phyloP scores from a whole-genome alignment of 2,329 filamentous ascomycete genomes.

The Trichoderma citrinoviride region DNA sequence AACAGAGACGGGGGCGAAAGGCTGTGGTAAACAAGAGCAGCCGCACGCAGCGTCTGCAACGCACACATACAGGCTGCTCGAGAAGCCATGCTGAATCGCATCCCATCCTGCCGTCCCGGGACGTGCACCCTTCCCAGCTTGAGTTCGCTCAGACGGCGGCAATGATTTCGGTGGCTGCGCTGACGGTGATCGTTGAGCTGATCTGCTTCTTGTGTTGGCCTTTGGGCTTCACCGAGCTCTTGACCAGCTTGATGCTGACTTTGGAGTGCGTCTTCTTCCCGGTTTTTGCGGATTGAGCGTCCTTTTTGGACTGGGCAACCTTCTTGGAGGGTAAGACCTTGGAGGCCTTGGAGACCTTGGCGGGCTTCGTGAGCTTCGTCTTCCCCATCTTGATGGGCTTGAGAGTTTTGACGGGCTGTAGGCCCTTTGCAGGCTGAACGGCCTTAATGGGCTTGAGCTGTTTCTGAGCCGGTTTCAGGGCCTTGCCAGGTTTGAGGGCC shows the following conservation, averaged over 20 bases:
- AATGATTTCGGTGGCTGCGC: not conserved
- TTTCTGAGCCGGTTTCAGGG: not conserved
- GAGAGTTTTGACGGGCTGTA: not conserved
- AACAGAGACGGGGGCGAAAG: not conserved
- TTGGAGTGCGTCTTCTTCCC: not conserved
- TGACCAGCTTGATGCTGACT: conserved; percentile 1
- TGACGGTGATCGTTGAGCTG: conserved; percentile 6
- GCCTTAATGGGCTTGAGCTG: not conserved
- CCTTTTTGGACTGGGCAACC: not conserved
- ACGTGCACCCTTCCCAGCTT: not conserved
- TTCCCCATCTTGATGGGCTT: not conserved
- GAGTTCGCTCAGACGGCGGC: not conserved
- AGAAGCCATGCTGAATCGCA: conserved; percentile 4
- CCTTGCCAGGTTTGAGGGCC: not conserved
- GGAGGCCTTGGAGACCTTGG: not conserved
- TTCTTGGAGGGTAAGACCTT: not conserved
- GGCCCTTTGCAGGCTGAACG: not conserved
- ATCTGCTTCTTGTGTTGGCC: not conserved
- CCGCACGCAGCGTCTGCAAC: not conserved
- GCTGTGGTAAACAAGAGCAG: not conserved
- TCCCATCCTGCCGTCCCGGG: not conserved
- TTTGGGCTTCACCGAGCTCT: not conserved
- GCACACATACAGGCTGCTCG: not conserved
- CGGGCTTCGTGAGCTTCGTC: not conserved
- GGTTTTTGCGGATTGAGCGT: not conserved